Evolutionary conservation across 805 yeast species (phyloP), one percentile per base, ranked within the genome.

Genomic region (Peterozyma toletana): DNA sequence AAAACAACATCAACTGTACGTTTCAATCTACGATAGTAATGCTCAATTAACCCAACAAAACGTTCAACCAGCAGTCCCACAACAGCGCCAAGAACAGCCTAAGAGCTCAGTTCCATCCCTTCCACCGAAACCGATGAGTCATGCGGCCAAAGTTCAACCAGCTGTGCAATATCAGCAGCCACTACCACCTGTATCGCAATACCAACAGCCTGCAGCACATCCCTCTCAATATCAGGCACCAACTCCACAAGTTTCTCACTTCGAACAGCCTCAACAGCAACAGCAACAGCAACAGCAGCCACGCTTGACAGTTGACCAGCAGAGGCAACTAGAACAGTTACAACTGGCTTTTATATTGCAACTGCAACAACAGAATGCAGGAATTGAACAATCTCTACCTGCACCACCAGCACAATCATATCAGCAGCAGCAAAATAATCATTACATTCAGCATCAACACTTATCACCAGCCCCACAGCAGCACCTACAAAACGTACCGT

Each of bases 341-440:
- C 33, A 44, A 15, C 7, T 38, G 17, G 34, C 30, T 11, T 39
- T 50, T 42, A 34, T 50, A 17, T 52, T 51, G 9, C 60, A 55
- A 39, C 40, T 51, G 39, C 58, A 54, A 33, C 60, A 58, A 21
- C 49, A 39, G 30, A 14, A 27, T 37, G 31, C 16, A 29, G 37
- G 16, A 31, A 29, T 30, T n/a, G 18, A 38, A 9, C 35, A 53
- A 3, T 35, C 51, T 2, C 57, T 52, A 39, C 38, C 52, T 40
- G 52, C 53, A 11, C 35, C 43, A 5, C 59, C 49, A 16, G 41
- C 49, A n/a, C 58, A 52, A 35, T 40, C 37, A 11, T 38, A 40
- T 15, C 45, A 34, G 3, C 47, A 38, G 34, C 46, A 41, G 14
- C 39, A 37, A 37, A 27, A 11, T 27, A 18, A n/a, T 43, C 30